A percentile compares a stretch with the other conserved stretches of the same genome.
Conservation (phyloP, 2,329 filamentous ascomycete genomes). For the Claviceps monticola region DNA sequence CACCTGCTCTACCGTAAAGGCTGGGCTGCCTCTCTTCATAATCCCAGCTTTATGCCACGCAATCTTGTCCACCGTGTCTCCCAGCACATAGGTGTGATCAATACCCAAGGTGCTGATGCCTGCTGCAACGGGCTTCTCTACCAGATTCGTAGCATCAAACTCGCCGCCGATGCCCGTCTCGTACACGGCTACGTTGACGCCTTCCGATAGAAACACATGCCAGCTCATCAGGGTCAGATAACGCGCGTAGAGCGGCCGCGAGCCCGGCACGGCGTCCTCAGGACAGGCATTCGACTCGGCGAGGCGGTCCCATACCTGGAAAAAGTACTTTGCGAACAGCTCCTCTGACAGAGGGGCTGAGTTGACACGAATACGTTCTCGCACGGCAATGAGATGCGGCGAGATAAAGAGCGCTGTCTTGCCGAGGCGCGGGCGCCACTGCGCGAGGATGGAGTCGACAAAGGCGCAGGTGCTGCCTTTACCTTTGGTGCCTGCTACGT, state of each 20-base stretch:
- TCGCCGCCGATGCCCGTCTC: constrained; percentile 57
- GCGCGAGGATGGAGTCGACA: constrained; percentile 45
- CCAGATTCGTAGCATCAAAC: constrained; percentile 55
- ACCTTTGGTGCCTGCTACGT: constrained; percentile 64
- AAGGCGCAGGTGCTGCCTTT: constrained; percentile 64
- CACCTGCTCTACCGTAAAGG: constrained; percentile 43
- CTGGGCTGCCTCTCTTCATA: constrained; percentile 44
- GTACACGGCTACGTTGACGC: constrained; percentile 47
- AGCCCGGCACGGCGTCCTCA: constrained; percentile 21
- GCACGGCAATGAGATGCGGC: constrained; percentile 52
- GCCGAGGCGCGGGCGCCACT: constrained; percentile 28
- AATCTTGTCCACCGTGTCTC: constrained; percentile 49
- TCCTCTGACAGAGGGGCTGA: constrained; percentile 41
- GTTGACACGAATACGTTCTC: constrained; percentile 53
- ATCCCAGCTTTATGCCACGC: constrained; percentile 66
- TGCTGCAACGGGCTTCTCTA: constrained; percentile 40
- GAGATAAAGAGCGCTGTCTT: constrained; percentile 54
- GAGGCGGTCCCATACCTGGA: constrained; percentile 50
- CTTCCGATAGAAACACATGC: constrained; percentile 51
- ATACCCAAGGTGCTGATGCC: constrained; percentile 55
- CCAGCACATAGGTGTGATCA: constrained; percentile 52
- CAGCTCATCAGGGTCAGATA: constrained; percentile 53
- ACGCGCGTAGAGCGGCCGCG: constrained; percentile 43
- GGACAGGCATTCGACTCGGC: constrained; percentile 20
- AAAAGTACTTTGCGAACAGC: constrained; percentile 52